Conservation (phyloP, 1,284 basidiomycete species). For the Athelia psychrophila region DNA sequence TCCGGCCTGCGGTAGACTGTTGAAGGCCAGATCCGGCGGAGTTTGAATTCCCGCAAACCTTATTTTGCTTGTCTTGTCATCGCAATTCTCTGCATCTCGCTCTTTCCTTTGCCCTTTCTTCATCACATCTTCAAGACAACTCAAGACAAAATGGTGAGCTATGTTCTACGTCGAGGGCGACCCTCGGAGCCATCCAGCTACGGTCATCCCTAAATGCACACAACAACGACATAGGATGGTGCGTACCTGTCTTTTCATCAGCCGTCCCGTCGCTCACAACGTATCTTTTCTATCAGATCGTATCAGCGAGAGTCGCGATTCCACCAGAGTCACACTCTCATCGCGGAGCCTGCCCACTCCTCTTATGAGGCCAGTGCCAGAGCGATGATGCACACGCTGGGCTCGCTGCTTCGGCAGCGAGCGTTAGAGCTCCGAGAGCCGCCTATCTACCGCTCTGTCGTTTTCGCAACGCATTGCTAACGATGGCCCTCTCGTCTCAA, state of each 20-base stretch:
- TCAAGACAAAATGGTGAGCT: neutral
- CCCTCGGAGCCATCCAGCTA: neutral
- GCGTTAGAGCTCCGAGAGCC: constrained; percentile 75
- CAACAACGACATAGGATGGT: neutral
- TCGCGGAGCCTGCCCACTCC: neutral
- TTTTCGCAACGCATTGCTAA: constrained; percentile 46
- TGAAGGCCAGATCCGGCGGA: too few relatives aligned
- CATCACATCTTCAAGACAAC: neutral
- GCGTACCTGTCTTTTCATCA: neutral
- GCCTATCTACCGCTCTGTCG: constrained; percentile 35
- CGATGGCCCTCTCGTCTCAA: constrained; percentile 68
- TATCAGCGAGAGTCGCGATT: neutral
- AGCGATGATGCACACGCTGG: constrained; percentile 36
- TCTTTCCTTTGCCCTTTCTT: neutral
- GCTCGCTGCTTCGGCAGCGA: constrained; percentile 29
- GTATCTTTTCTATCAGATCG: too few relatives aligned
- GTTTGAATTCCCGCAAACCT: neutral
- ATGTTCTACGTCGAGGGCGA: neutral
- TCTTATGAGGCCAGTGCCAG: neutral
- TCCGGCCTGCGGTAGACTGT: too few relatives aligned
- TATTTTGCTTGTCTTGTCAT: constrained; percentile 3
- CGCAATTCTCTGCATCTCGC: neutral
- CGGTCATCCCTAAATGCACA: neutral
- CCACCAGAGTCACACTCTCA: neutral
- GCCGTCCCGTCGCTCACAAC: neutral